Evolutionary conservation across 2,329 filamentous ascomycete species (phyloP).

Genomic region (Ceratocystis harringtonii): DNA sequence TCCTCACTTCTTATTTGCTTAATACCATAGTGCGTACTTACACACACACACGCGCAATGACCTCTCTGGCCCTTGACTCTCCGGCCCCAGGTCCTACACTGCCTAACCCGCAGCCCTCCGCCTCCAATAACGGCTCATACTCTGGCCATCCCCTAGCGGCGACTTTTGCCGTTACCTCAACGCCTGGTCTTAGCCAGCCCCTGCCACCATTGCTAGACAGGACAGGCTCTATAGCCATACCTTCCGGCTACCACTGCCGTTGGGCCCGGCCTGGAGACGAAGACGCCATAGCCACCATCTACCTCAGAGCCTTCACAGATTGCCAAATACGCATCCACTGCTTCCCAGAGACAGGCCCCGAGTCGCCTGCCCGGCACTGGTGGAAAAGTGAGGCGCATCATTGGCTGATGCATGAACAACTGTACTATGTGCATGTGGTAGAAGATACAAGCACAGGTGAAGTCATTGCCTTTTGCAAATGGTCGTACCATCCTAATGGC

Average conservation of each 20-base stretch:
- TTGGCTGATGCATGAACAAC: constrained; percentile 10
- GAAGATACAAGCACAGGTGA: background rate
- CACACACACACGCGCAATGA: background rate
- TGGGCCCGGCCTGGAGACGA: constrained; percentile 11
- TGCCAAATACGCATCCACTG: constrained; percentile 10
- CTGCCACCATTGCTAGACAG: background rate
- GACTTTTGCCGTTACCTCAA: background rate
- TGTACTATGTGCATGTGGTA: constrained; percentile 12
- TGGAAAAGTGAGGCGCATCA: constrained; percentile 11
- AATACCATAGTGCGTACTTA: too few species aligned
- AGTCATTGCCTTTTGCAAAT: constrained; percentile 16
- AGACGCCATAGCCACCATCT: constrained; percentile 13
- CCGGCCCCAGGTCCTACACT: background rate
- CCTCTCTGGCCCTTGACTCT: background rate
- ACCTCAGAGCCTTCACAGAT: constrained; percentile 13
- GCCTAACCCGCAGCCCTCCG: background rate
- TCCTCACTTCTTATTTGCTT: too few species aligned
- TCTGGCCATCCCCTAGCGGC: background rate
- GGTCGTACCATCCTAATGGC: constrained; percentile 16
- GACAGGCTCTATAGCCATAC: background rate
- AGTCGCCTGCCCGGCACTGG: constrained; percentile 6
- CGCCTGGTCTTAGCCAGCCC: background rate
- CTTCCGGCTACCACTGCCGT: constrained; percentile 10
- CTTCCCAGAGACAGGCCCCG: constrained; percentile 11
- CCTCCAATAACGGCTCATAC: background rate